These are phyloP conservation scores for Herpetomonas samuelpessoai DNA, from an alignment of 208 protist genomes.

Conservation along the genomic window DNA sequence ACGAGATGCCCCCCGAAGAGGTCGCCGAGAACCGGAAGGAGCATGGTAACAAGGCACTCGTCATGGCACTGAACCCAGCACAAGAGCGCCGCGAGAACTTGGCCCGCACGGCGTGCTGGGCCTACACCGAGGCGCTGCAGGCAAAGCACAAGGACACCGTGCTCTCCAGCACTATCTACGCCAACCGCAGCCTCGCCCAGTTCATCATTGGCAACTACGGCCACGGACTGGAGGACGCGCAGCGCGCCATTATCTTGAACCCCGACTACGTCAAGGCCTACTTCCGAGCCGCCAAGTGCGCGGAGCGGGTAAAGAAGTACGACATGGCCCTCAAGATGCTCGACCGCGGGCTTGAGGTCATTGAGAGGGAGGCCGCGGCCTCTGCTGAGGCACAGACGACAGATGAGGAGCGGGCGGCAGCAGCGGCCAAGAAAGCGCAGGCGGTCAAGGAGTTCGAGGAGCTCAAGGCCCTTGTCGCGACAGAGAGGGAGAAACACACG, in stretches of 20 bases:
- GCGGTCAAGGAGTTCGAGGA: slow-evolving; percentile 50
- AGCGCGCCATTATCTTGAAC: slow-evolving; percentile 77
- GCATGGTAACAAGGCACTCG: slow-evolving; percentile 76
- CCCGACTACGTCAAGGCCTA: slow-evolving; percentile 83
- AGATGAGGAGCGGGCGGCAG: background rate
- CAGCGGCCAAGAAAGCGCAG: background rate
- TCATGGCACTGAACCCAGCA: slow-evolving; percentile 68
- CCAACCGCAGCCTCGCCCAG: slow-evolving; percentile 82
- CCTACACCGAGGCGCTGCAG: slow-evolving; percentile 85
- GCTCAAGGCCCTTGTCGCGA: slow-evolving; percentile 36
- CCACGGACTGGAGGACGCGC: slow-evolving; percentile 77
- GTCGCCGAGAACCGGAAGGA: slow-evolving; percentile 84
- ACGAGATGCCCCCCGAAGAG: slow-evolving; percentile 80
- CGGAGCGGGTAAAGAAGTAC: slow-evolving; percentile 69
- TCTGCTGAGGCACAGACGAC: background rate
- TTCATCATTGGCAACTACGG: slow-evolving; percentile 89
- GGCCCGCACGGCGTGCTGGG: slow-evolving; percentile 69
- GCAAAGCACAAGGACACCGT: slow-evolving; percentile 69
- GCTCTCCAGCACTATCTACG: slow-evolving; percentile 72
- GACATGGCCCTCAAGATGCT: slow-evolving; percentile 67
- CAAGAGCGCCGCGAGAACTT: slow-evolving; percentile 81
- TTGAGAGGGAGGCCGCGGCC: background rate
- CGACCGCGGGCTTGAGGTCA: slow-evolving; percentile 30
- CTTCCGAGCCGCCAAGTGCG: slow-evolving; percentile 79
- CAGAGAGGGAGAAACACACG: slow-evolving; percentile 16